phyloP scores from a whole-genome alignment of 768 basidiomycete species.

The Serendipita vermifera region DNA sequence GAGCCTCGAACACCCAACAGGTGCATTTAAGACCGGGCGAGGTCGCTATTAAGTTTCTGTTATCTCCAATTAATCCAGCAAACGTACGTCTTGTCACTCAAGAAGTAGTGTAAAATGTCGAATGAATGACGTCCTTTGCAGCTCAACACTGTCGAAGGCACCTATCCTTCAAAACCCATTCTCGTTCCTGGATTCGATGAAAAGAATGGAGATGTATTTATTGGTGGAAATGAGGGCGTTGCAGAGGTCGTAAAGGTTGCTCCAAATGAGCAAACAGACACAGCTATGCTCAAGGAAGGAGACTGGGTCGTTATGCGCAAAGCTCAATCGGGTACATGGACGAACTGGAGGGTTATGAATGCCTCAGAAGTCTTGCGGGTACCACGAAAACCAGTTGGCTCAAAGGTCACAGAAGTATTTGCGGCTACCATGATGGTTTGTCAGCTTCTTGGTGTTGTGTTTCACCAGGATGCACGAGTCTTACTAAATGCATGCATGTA shows the following conservation, averaged over 20 bases:
- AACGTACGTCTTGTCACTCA: conserved; percentile 27
- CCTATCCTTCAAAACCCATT: conserved; percentile 57
- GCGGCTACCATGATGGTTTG: conserved; percentile 66
- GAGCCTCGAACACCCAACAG: conserved; percentile 35
- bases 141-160: conserved; percentile 65
- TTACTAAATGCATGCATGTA: background rate
- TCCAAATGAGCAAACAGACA: conserved; percentile 28
- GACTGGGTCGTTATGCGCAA: conserved; percentile 68
- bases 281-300: conserved; percentile 28
- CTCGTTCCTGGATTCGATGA: conserved; percentile 24
- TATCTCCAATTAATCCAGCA: conserved; percentile 70
- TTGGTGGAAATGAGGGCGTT: conserved; percentile 69
- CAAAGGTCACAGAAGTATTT: conserved; percentile 40
- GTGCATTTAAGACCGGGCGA: background rate
- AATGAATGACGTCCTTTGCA: background rate
- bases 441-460: background rate
- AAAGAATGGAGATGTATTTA: conserved; percentile 26
- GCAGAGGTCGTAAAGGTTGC: conserved; percentile 54
- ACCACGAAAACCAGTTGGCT: conserved; percentile 27
- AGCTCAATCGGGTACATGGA: conserved; percentile 67
- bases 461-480: background rate
- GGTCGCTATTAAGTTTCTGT: conserved; percentile 42
- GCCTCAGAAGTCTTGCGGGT: conserved; percentile 49
- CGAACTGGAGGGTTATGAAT: conserved; percentile 39
- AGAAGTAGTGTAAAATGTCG: conserved; percentile 6